A percentile compares a stretch with the other conserved stretches of the same genome.
Evolutionary conservation across 768 basidiomycete genomes (phyloP).

Genomic region (Mycena vitilis): DNA sequence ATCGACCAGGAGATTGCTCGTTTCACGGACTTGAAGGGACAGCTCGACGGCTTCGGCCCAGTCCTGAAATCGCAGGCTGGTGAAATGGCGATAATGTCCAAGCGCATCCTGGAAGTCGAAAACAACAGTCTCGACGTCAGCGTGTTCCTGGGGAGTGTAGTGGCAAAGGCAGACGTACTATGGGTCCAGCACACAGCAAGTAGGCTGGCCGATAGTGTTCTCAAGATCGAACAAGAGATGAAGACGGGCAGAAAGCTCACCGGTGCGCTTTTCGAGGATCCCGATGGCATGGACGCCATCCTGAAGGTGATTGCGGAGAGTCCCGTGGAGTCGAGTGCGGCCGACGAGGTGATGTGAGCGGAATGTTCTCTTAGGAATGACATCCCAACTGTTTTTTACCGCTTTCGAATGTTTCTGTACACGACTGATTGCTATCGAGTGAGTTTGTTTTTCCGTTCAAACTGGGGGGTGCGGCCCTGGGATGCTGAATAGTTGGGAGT

Average conservation of each 20-base stretch:
- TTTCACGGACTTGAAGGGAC: background rate
- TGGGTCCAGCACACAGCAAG: background rate
- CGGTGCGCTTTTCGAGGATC: background rate
- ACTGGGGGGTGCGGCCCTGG: no score
- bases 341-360: background rate
- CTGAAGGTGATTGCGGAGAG: background rate
- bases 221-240: background rate
- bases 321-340: background rate
- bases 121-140: background rate
- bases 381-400: no score
- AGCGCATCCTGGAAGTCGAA: background rate
- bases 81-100: background rate
- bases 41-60: background rate
- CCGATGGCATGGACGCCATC: background rate
- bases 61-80: background rate
- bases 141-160: background rate
- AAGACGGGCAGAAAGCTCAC: background rate
- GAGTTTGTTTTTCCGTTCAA: no score
- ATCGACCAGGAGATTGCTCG: background rate
- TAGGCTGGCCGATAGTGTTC: background rate
- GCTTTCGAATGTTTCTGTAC: no score
- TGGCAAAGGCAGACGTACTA: background rate
- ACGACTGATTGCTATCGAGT: no score
- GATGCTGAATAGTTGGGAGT: no score
- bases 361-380: no score